These are phyloP conservation scores for Aspergillus transmontanensis DNA, from an alignment of 2,329 filamentous ascomycete genomes.

Conservation along the genomic window DNA sequence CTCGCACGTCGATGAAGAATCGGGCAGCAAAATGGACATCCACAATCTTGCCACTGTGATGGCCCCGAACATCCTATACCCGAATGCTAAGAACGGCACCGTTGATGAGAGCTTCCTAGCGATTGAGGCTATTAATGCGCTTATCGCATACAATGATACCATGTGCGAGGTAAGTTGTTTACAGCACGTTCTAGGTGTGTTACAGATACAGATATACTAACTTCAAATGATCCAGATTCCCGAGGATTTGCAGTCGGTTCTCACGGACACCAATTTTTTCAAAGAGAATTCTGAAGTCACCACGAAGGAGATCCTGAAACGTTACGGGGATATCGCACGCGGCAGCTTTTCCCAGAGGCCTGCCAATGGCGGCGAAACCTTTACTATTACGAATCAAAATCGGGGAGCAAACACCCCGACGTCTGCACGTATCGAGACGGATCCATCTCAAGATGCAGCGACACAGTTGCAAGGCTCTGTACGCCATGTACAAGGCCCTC, in stretches of 20 bases:
- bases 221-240: constrained; percentile 67
- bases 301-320: constrained; percentile 94
- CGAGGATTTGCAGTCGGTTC: constrained; percentile 82
- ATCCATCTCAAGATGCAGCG: constrained; percentile 69
- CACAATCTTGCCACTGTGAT: constrained; percentile 97
- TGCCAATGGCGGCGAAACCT: constrained; percentile 57
- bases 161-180: constrained; percentile 82
- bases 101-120: constrained; percentile 90
- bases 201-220: neutral
- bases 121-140: constrained; percentile 86
- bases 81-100: constrained; percentile 66
- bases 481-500: constrained; percentile 65
- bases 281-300: constrained; percentile 83
- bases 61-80: constrained; percentile 89
- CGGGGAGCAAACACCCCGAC: constrained; percentile 48
- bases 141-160: constrained; percentile 91
- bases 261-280: constrained; percentile 81
- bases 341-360: constrained; percentile 60
- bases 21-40: constrained; percentile 97
- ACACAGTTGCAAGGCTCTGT: constrained; percentile 85
- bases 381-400: constrained; percentile 44
- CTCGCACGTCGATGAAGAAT: constrained; percentile 94
- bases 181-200: neutral
- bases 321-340: constrained; percentile 81
- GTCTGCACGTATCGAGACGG: constrained; percentile 76